A percentile compares a stretch with the other conserved stretches of the same genome.
Evolutionary conservation across 202 grass and related monocot genomes (phyloP).

Genomic region (Tripidium arundinaceum): DNA sequence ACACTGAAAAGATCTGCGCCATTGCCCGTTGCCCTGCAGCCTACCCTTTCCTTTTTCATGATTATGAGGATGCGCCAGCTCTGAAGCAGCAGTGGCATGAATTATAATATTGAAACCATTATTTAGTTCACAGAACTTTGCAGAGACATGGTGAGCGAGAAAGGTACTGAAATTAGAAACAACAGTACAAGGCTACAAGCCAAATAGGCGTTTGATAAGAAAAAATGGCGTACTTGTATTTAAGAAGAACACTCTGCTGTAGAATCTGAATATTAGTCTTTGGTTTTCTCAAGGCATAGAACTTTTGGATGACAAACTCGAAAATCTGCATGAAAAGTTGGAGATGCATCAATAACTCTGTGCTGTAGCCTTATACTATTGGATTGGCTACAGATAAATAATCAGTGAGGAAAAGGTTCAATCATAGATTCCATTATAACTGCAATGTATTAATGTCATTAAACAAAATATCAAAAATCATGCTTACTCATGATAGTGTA

Average conservation of each 20-base stretch:
- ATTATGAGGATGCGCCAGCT: neutral
- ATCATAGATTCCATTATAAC: neutral
- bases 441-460: neutral
- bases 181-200: neutral
- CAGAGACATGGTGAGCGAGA: neutral
- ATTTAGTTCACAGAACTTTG: neutral
- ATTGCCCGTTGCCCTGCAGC: neutral
- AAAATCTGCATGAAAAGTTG: slow-evolving; percentile 77
- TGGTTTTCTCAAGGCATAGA: slow-evolving; percentile 96
- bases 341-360: slow-evolving; percentile 21
- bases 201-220: neutral
- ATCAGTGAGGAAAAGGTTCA: neutral
- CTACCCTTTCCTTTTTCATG: neutral
- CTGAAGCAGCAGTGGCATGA: neutral
- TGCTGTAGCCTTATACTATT: slow-evolving; percentile 10
- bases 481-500: neutral
- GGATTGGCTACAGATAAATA: neutral
- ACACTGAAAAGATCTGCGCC: neutral
- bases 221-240: slow-evolving; percentile 82
- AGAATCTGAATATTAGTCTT: slow-evolving; percentile 99
- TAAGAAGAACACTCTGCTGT: slow-evolving; percentile 89
- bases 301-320: slow-evolving; percentile 92
- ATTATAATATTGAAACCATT: neutral
- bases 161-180: neutral
- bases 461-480: slow-evolving; percentile 7